These are phyloP conservation scores for Lanzia echinophila DNA, from an alignment of 2,329 filamentous ascomycete species.

Conservation along the genomic window DNA sequence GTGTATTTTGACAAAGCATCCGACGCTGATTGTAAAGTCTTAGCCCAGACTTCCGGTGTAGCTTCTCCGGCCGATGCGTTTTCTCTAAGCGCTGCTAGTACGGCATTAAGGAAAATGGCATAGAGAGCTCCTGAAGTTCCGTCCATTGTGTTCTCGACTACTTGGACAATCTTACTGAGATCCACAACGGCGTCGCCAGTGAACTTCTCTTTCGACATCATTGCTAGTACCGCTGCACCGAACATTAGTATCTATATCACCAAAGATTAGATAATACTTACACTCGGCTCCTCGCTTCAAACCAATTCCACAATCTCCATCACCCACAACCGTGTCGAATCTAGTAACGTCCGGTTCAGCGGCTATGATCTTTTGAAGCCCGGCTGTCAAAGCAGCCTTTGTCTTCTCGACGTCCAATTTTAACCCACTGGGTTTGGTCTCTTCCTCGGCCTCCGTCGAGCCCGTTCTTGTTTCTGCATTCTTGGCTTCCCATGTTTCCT, in stretches of 20 bases:
- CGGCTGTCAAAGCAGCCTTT: constrained; percentile 46
- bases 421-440: constrained; percentile 28
- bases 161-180: constrained; percentile 52
- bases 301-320: constrained; percentile 66
- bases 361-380: constrained; percentile 51
- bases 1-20: constrained; percentile 75
- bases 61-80: constrained; percentile 29
- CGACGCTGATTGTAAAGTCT: constrained; percentile 64
- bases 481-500: constrained; percentile 50
- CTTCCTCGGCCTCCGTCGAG: constrained; percentile 25
- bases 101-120: constrained; percentile 67
- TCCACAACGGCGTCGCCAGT: constrained; percentile 53
- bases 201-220: constrained; percentile 37
- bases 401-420: constrained; percentile 32
- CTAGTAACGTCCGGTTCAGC: constrained; percentile 60
- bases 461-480: constrained; percentile 31
- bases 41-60: constrained; percentile 46
- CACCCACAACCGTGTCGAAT: constrained; percentile 65
- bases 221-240: constrained; percentile 36
- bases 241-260: constrained; percentile 9
- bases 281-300: constrained; percentile 62
- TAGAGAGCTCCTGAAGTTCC: constrained; percentile 72
- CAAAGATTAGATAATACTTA: constrained; percentile 13
- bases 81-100: constrained; percentile 43
- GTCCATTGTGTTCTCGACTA: constrained; percentile 66